Conservation (phyloP, 257 asterid genomes). For the Solanum habrochaites region DNA sequence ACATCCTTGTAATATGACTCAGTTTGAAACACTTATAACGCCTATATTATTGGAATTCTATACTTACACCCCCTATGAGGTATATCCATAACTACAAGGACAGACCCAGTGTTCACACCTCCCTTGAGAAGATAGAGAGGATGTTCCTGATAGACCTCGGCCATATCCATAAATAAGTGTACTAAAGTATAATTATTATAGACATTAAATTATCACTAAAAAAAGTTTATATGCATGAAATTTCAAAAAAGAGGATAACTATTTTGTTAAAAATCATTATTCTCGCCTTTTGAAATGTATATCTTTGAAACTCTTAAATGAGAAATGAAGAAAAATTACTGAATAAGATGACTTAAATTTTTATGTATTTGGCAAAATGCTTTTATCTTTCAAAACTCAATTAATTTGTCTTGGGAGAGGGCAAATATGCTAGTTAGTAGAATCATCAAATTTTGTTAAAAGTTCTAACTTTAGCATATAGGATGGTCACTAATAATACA, state of each 20-base stretch:
- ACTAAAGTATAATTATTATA: neutral
- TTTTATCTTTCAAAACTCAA: neutral
- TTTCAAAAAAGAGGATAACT: neutral
- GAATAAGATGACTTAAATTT: neutral
- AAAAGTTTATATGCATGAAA: neutral
- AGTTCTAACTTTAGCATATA: neutral
- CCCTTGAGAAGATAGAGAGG: neutral
- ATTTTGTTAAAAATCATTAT: neutral
- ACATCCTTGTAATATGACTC: neutral
- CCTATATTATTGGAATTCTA: neutral
- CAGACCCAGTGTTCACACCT: neutral
- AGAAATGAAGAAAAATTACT: neutral
- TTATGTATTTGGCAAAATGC: neutral
- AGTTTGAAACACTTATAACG: neutral
- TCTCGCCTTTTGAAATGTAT: neutral
- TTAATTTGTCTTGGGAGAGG: neutral
- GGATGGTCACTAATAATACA: neutral
- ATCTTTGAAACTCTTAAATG: neutral
- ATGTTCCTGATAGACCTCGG: neutral
- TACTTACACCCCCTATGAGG: neutral
- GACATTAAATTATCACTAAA: neutral
- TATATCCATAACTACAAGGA: neutral
- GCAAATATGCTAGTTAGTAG: neutral
- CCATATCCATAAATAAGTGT: neutral
- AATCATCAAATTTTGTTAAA: neutral